Conservation (phyloP, 2,329 filamentous ascomycete genomes). For the Chaetomium strumarium region DNA sequence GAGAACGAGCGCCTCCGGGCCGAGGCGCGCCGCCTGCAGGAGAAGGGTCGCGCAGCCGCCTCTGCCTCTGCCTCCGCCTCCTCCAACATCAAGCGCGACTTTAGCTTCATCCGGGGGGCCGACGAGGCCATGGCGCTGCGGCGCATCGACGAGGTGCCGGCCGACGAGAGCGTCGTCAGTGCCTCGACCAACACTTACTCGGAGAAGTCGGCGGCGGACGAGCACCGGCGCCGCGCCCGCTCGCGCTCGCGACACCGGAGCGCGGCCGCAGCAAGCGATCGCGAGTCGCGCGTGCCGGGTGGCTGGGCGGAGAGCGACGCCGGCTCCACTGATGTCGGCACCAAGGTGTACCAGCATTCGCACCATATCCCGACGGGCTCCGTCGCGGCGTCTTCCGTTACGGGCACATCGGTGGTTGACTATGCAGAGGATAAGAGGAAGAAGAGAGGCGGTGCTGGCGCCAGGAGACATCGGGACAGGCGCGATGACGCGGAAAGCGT, state of each 20-base stretch:
- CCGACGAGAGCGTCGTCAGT: slow-evolving; percentile 15
- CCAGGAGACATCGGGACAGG: slow-evolving; percentile 25
- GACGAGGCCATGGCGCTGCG: slow-evolving; percentile 26
- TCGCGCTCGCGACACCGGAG: slow-evolving; percentile 14
- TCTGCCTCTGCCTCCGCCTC: slow-evolving; percentile 1
- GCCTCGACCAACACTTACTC: slow-evolving; percentile 2
- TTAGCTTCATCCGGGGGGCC: slow-evolving; percentile 47
- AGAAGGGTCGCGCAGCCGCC: slow-evolving; percentile 41
- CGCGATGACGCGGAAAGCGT: background rate
- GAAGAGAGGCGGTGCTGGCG: slow-evolving; percentile 33
- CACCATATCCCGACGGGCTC: slow-evolving; percentile 39
- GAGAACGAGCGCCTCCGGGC: slow-evolving; percentile 50
- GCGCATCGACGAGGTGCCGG: slow-evolving; percentile 28
- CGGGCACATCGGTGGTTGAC: slow-evolving; percentile 30
- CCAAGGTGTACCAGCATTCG: slow-evolving; percentile 51
- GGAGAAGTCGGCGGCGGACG: background rate
- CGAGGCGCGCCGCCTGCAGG: slow-evolving; percentile 51
- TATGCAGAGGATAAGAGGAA: slow-evolving; percentile 41
- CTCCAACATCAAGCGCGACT: slow-evolving; percentile 38
- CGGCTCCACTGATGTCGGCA: slow-evolving; percentile 44
- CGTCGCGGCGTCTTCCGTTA: background rate
- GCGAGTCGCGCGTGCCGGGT: slow-evolving; percentile 30
- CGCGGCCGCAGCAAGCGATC: slow-evolving; percentile 12
- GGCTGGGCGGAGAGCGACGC: slow-evolving; percentile 37
- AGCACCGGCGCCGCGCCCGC: slow-evolving; percentile 4